Evolutionary conservation across 768 basidiomycete genomes (phyloP), one percentile per base, ranked within the genome.

Genomic region (Austroboletus festivus): DNA sequence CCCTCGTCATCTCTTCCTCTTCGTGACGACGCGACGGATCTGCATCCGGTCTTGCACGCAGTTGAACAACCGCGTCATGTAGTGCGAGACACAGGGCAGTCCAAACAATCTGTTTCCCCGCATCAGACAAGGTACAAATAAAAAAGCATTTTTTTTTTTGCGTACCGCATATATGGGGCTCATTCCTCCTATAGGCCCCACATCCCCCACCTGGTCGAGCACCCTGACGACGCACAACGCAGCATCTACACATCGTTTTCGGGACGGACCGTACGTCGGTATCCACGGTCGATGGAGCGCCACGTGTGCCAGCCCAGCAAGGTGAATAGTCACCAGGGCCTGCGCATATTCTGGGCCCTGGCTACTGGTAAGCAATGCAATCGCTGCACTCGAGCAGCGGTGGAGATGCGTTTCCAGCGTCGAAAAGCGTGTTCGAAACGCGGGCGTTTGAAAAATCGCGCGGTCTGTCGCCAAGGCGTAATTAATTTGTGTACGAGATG

Each of bases 381-480:
- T 44, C 28, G 48, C 60, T 33, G 45, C 49, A 38, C 15, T 45
- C 21, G 51, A 42, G 34, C 49, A 61, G 2, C 58, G 57, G 5
- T 75, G 73, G 31, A 81, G 74, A 39, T 80, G 68, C 26, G 65
- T 59, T 51, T 78, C 74, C 46, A 80, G 61, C 3, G 71, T 72
- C 35, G 67, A 68, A 19, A 81, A 79, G 7, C 73, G 71, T 13
- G 66, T 60, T 21, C 67, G 67, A 46, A 78, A 78, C 4, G 70
- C 64, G 46, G 73, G 62, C 22, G 69, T 66, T 47, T 80, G 78
- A 24, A 70, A 60, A 37, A 67, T 62, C 9, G 69, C 59, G 57
- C 71, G 70, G 43, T 74, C 79, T 80, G 40, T 10, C 53, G 22
- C 15, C 21, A 43, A 41, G 16, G 34, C 9, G 24, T 30, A 10